These are phyloP conservation scores for Teunomyces gatunensis DNA, from an alignment of 805 yeast species.

Conservation along the genomic window DNA sequence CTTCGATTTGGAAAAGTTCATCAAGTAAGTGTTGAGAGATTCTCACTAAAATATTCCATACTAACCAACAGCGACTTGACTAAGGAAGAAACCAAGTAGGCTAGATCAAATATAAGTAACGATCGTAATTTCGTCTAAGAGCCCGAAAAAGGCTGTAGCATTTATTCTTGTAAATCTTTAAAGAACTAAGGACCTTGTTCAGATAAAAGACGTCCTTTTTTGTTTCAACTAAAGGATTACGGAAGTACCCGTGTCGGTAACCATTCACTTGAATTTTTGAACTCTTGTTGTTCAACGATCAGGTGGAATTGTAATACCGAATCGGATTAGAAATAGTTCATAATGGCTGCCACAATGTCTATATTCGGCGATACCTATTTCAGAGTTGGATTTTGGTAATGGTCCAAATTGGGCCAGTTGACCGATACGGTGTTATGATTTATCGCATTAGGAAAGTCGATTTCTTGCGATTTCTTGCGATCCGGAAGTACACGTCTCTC, in stretches of 20 bases:
- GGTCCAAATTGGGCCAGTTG: not conserved
- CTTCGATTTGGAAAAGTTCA: conserved; percentile 42
- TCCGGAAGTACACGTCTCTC: not conserved
- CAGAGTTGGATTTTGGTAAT: not conserved
- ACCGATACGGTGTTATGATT: not conserved
- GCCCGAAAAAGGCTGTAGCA: too few species aligned
- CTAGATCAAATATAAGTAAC: not conserved
- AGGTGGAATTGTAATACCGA: not conserved
- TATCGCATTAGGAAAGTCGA: not conserved
- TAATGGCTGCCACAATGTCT: not conserved
- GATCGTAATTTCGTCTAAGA: too few species aligned
- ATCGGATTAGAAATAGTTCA: not conserved
- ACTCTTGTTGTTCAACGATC: not conserved
- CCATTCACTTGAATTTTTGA: too few species aligned
- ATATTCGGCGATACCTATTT: not conserved
- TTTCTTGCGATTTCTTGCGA: not conserved
- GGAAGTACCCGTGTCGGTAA: too few species aligned
- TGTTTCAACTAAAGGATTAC: too few species aligned
- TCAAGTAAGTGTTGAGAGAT: conserved; percentile 33
- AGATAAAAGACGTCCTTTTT: too few species aligned
- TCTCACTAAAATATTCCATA: conserved; percentile 4
- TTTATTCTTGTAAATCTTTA: too few species aligned
- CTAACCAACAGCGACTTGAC: conserved; percentile 35
- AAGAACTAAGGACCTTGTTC: too few species aligned
- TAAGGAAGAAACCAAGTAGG: conserved; percentile 39